Conservation (phyloP, 352 stramenopile species). For the Thalassiosira mediterranea region DNA sequence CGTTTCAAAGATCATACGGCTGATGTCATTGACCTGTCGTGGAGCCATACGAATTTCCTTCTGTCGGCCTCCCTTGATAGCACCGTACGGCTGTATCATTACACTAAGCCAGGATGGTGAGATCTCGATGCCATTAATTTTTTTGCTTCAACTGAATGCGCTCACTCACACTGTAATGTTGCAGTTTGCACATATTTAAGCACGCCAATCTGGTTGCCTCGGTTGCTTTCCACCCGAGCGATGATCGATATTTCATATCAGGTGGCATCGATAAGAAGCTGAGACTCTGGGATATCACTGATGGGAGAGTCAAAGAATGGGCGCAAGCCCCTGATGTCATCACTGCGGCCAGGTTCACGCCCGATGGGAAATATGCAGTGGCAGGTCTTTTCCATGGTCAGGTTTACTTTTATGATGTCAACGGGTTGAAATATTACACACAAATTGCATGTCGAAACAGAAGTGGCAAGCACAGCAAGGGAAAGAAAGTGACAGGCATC, state of each 20-base stretch:
- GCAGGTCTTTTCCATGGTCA: slow-evolving; percentile 70
- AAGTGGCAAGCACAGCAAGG: slow-evolving; percentile 61
- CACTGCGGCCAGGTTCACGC: slow-evolving; percentile 52
- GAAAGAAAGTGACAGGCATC: slow-evolving; percentile 74
- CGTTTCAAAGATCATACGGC: slow-evolving; percentile 66
- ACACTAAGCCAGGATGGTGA: too few relatives aligned
- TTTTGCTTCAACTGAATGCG: too few relatives aligned
- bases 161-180: too few relatives aligned
- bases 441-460: slow-evolving; percentile 72
- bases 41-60: slow-evolving; percentile 71
- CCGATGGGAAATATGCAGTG: slow-evolving; percentile 59
- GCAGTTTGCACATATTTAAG: slow-evolving; percentile 68
- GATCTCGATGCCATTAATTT: too few relatives aligned
- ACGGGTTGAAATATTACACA: slow-evolving; percentile 73
- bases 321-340: slow-evolving; percentile 67
- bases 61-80: slow-evolving; percentile 69
- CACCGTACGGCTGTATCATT: slow-evolving; percentile 73
- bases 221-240: slow-evolving; percentile 70
- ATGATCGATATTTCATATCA: slow-evolving; percentile 75
- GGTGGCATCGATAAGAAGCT: slow-evolving; percentile 75
- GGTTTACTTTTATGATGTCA: slow-evolving; percentile 74
- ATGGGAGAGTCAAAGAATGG: slow-evolving; percentile 72
- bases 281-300: slow-evolving; percentile 66
- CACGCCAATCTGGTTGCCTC: slow-evolving; percentile 71
- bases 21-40: slow-evolving; percentile 71